Evolutionary conservation across 495 filamentous ascomycete genomes (phyloP), one percentile per base, ranked within the genome.

Genomic region (Friedmanniomyces simplex): DNA sequence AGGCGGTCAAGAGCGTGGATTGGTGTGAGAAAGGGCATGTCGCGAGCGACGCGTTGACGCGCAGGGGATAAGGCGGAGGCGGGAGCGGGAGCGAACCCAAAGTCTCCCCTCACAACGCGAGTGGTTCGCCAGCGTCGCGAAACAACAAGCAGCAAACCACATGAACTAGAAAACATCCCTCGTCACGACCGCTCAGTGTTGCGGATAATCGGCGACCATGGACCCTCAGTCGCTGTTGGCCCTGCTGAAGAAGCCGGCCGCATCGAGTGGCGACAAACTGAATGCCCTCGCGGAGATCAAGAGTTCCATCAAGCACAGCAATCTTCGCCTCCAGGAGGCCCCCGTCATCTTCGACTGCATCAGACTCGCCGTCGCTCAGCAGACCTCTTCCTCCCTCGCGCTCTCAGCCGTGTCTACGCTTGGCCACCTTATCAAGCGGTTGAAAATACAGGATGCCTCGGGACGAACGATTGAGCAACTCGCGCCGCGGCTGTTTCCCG

Each of bases 261-360:
- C 77, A 28, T 76, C 83, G 7, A 73, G 85, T 63, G 88, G 94
- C 56, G 72, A 77, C 39, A 89, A 89, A 68, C 76, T 89, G 56
- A 72, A 81, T 49, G 79, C 81, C 36, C 74, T 95, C 50, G 87
- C 81, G 50, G 75, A 74, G 61, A 70, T 91, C 69, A 94, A 94
- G 69, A 86, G 86, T 48, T 81, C 82, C 64, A 93, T 95, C 74
- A 95, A 95, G 70, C 88, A 91, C 65, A 83, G 83, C 55, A 86
- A 87, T 72, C 86, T 94, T 24, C 86, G 87, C 39, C 86, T 89
- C 54, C 67, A 70, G n/a, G 84, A 83, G 51, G 78, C 91, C 59
- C 67, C 77, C 18, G 75, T 79, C 34, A 79, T 93, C 52, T 89
- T 93, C 71, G 86, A 94, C 52, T 81, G 81, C 46, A 72, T 89